Evolutionary conservation across 148 eudicot genomes (phyloP).

Genomic region (Oxyria digyna): DNA sequence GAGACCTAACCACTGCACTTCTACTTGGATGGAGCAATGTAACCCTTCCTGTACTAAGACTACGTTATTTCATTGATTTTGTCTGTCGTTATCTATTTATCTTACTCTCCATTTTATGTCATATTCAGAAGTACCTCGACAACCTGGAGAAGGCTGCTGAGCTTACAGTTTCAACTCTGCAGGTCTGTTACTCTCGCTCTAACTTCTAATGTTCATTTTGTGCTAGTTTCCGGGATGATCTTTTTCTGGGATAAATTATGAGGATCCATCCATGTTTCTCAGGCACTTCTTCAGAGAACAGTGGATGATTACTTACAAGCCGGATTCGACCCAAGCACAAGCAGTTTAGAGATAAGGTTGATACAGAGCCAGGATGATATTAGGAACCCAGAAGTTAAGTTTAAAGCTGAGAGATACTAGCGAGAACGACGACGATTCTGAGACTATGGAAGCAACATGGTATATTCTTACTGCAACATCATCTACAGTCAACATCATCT

Average conservation of each 20-base stretch:
- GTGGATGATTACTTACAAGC: conserved; percentile 46
- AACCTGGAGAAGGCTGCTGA: conserved; percentile 74
- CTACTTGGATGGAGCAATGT: conserved; percentile 99
- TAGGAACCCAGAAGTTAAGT: conserved; percentile 63
- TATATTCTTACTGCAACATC: background rate
- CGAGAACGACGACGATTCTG: conserved; percentile 8
- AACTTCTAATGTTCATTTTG: background rate
- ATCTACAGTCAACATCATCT: background rate
- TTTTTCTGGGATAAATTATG: background rate
- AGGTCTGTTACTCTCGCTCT: conserved; percentile 29
- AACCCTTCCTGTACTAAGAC: conserved; percentile 16
- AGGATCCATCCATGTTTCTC: conserved; percentile 1
- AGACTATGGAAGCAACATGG: background rate
- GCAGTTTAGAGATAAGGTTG: conserved; percentile 90
- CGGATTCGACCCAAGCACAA: conserved; percentile 65
- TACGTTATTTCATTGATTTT: background rate
- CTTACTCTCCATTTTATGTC: conserved; percentile 12
- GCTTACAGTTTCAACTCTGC: conserved; percentile 85
- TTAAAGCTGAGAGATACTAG: conserved; percentile 43
- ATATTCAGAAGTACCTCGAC: conserved; percentile 64
- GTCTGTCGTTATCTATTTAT: conserved; percentile 1
- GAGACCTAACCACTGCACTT: conserved; percentile 81
- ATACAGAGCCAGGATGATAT: conserved; percentile 83
- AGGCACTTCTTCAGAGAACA: conserved; percentile 76
- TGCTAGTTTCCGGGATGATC: background rate